Conservation (phyloP, 441 rosid species). For the Pelargonium cotyledonis region DNA sequence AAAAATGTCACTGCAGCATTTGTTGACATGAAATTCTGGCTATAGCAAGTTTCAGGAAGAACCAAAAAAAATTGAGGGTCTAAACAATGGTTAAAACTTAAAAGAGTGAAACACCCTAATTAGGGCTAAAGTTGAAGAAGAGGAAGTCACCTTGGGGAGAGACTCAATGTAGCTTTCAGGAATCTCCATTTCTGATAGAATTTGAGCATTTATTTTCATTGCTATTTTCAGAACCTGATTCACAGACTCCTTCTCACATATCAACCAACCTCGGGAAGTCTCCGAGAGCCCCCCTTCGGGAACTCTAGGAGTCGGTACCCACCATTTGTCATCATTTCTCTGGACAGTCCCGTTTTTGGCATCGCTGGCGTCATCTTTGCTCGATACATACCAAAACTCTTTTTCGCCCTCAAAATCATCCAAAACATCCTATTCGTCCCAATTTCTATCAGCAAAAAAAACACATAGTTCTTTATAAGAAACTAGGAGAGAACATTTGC, state of each 20-base stretch:
- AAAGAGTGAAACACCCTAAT: too few species aligned
- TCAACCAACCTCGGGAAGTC: slow-evolving; percentile 55
- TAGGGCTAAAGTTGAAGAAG: too few species aligned
- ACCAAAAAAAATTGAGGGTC: too few species aligned
- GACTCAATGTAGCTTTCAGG: slow-evolving; percentile 92
- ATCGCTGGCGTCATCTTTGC: slow-evolving; percentile 42
- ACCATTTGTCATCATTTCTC: slow-evolving; percentile 86
- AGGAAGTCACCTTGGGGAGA: slow-evolving; percentile 66
- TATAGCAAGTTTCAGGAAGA: too few species aligned
- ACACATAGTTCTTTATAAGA: too few species aligned
- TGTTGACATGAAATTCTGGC: too few species aligned
- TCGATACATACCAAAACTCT: slow-evolving; percentile 43
- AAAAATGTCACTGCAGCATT: too few species aligned
- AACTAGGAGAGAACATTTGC: slow-evolving; percentile 11
- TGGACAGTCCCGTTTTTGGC: slow-evolving; percentile 55
- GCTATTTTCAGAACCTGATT: slow-evolving; percentile 96
- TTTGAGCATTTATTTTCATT: slow-evolving; percentile 94
- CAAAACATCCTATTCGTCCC: slow-evolving; percentile 55
- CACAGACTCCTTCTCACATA: slow-evolving; percentile 74
- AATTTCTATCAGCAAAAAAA: not conserved
- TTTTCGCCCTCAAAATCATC: slow-evolving; percentile 62
- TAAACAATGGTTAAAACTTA: too few species aligned
- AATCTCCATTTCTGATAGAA: slow-evolving; percentile 78
- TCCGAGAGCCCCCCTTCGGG: slow-evolving; percentile 80
- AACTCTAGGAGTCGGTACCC: slow-evolving; percentile 83